Conservation (phyloP, 129 eudicot genomes). For the Calendula officinalis region DNA sequence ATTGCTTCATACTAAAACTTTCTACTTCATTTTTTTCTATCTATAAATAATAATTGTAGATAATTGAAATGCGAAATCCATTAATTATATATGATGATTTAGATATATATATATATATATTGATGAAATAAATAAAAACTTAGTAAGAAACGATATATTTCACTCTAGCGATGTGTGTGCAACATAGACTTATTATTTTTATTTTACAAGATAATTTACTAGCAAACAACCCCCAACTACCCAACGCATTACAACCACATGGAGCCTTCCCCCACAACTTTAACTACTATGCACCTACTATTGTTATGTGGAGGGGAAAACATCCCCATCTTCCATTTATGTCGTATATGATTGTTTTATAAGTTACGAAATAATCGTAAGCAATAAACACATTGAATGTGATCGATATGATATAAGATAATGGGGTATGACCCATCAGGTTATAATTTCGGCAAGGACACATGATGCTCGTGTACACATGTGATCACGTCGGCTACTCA, state of each 20-base stretch:
- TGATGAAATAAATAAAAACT: background rate
- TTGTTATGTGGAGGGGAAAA: conserved; percentile 3
- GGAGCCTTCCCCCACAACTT: conserved; percentile 6
- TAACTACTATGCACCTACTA: conserved; percentile 1
- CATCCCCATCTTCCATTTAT: background rate
- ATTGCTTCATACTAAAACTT: no score
- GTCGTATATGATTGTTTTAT: background rate
- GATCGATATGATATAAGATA: background rate
- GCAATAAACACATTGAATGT: background rate
- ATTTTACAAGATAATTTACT: background rate
- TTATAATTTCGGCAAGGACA: no score
- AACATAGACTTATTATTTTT: no score
- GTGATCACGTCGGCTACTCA: no score
- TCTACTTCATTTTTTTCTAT: no score
- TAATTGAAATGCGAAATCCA: no score
- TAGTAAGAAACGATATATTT: no score
- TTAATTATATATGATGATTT: background rate
- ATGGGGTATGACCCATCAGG: no score
- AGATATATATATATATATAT: conserved; percentile 1
- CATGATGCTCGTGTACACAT: no score
- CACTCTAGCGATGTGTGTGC: no score
- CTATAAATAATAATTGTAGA: no score
- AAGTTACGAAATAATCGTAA: background rate
- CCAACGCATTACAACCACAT: conserved; percentile 20
- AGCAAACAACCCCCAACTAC: conserved; percentile 19